Evolutionary conservation across 352 stramenopile genomes (phyloP).

Genomic region (Peronospora destructor): DNA sequence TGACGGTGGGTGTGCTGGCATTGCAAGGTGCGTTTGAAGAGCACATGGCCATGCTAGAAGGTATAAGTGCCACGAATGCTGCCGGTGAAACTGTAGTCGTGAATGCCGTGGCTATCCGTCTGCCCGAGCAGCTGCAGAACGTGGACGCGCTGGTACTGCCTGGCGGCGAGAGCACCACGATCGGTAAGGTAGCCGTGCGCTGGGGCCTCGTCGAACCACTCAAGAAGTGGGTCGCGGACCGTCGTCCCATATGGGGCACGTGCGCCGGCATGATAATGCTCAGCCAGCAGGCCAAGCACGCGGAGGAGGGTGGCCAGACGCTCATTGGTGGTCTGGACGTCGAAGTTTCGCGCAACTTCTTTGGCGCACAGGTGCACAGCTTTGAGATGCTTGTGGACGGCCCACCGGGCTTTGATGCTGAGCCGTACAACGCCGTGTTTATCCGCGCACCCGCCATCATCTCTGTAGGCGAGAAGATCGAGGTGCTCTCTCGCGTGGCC

Average conservation of each 20-base stretch:
- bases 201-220: slow-evolving; percentile 75
- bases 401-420: slow-evolving; percentile 42
- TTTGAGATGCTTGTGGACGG: slow-evolving; percentile 63
- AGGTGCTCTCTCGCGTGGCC: slow-evolving; percentile 88
- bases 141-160: slow-evolving; percentile 92
- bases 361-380: slow-evolving; percentile 89
- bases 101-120: slow-evolving; percentile 61
- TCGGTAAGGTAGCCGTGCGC: slow-evolving; percentile 86
- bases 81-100: slow-evolving; percentile 33
- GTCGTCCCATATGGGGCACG: slow-evolving; percentile 91
- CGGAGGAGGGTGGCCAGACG: slow-evolving; percentile 88
- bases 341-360: slow-evolving; percentile 96
- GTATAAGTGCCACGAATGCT: slow-evolving; percentile 22
- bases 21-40: slow-evolving; percentile 90
- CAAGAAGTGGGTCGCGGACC: slow-evolving; percentile 64
- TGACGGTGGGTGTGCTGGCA: slow-evolving; percentile 81
- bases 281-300: slow-evolving; percentile 64
- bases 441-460: slow-evolving; percentile 96
- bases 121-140: slow-evolving; percentile 68
- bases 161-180: slow-evolving; percentile 94
- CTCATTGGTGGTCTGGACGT: slow-evolving; percentile 93
- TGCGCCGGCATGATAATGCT: slow-evolving; percentile 97
- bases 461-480: slow-evolving; percentile 79
- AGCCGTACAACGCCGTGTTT: slow-evolving; percentile 92
- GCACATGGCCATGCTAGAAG: slow-evolving; percentile 82